phyloP scores from a whole-genome alignment of 2,329 filamentous ascomycete species.

The Curvularia spicifera region DNA sequence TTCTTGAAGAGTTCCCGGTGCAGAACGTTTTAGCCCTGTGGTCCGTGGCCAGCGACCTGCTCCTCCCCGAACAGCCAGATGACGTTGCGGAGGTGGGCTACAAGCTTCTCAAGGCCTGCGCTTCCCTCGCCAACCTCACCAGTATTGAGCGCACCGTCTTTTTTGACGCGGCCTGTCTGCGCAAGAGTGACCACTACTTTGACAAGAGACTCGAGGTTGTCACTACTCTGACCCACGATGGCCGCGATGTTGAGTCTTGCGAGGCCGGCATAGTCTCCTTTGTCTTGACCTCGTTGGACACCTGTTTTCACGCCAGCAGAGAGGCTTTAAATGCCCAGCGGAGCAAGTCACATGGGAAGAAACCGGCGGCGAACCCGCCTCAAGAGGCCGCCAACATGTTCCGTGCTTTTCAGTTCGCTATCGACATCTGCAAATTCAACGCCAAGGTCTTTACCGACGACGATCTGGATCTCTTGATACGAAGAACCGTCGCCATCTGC shows the following conservation, averaged over 20 bases:
- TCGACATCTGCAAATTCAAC: slow-evolving; percentile 77
- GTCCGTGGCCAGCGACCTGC: slow-evolving; percentile 48
- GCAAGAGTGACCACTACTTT: slow-evolving; percentile 38
- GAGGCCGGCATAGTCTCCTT: slow-evolving; percentile 46
- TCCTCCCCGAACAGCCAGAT: slow-evolving; percentile 42
- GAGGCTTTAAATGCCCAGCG: slow-evolving; percentile 32
- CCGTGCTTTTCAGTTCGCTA: slow-evolving; percentile 69
- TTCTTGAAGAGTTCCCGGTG: slow-evolving; percentile 47
- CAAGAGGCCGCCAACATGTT: slow-evolving; percentile 53
- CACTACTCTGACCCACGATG: slow-evolving; percentile 45
- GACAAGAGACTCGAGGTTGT: slow-evolving; percentile 46
- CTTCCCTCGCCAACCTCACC: slow-evolving; percentile 41
- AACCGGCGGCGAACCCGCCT: slow-evolving; percentile 26
- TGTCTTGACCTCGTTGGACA: slow-evolving; percentile 40
- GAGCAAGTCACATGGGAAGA: slow-evolving; percentile 38
- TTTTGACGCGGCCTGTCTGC: slow-evolving; percentile 45
- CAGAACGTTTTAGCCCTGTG: slow-evolving; percentile 48
- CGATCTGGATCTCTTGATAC: slow-evolving; percentile 67
- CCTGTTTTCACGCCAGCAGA: slow-evolving; percentile 43
- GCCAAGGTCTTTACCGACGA: slow-evolving; percentile 70
- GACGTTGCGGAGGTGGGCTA: slow-evolving; percentile 45
- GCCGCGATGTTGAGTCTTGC: slow-evolving; percentile 49
- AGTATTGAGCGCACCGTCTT: slow-evolving; percentile 48
- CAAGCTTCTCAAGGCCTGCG: slow-evolving; percentile 45
- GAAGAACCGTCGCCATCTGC: slow-evolving; percentile 69